phyloP scores from a whole-genome alignment of 164 flowering plant species.

The Buxus sempervirens region DNA sequence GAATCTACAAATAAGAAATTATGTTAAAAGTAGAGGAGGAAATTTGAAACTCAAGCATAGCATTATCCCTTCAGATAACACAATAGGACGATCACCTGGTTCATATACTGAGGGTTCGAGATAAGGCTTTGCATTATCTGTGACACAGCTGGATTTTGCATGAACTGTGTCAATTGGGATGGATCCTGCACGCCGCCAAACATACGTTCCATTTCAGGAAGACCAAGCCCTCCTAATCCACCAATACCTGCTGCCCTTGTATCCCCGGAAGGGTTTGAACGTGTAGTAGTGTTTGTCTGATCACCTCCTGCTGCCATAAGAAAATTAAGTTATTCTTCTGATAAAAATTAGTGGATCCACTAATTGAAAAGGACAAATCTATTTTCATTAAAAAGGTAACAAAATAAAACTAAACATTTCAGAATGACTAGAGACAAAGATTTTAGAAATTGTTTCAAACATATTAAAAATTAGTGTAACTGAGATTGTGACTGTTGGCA shows the following conservation, averaged over 20 bases:
- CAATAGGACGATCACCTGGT: constrained; percentile 33
- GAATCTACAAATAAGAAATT: constrained; percentile 26
- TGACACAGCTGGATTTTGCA: constrained; percentile 87
- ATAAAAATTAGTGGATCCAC: no score
- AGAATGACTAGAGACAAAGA: no score
- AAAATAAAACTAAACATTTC: no score
- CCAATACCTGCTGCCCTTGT: constrained; percentile 48
- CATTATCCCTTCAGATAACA: not conserved
- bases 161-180: constrained; percentile 48
- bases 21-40: constrained; percentile 6
- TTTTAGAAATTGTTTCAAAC: no score
- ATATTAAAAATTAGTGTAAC: no score
- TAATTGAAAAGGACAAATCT: no score
- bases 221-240: constrained; percentile 67
- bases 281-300: constrained; percentile 51
- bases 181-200: constrained; percentile 58
- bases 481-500: no score
- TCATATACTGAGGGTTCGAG: constrained; percentile 64
- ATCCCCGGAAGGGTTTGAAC: constrained; percentile 50
- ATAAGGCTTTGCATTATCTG: constrained; percentile 81
- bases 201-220: constrained; percentile 60
- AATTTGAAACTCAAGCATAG: not conserved
- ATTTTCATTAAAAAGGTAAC: no score
- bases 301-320: constrained; percentile 46
- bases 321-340: no score